phyloP scores from a whole-genome alignment of 2,329 filamentous ascomycete genomes.

The Metarhizium album region DNA sequence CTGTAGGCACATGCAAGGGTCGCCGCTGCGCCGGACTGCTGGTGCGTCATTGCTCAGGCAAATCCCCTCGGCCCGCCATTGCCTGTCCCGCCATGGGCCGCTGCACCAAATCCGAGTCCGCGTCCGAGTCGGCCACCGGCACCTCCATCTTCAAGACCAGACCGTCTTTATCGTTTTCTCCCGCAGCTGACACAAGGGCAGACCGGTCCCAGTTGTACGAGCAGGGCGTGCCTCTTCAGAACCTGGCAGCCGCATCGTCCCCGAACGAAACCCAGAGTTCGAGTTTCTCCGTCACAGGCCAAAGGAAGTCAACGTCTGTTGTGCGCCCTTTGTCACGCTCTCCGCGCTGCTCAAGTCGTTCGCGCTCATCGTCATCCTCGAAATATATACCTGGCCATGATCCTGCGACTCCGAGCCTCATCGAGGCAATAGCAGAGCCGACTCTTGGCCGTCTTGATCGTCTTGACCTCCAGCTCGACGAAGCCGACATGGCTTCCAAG shows the following conservation, averaged over 20 bases:
- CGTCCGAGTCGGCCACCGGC: constrained; percentile 10
- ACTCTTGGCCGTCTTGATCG: constrained; percentile 10
- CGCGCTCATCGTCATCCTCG: constrained; percentile 7
- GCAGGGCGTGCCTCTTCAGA: constrained; percentile 21
- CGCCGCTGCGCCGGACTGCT: background rate
- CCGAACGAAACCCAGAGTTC: constrained; percentile 6
- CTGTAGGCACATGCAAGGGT: background rate
- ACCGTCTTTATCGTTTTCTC: constrained; percentile 1
- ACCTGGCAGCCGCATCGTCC: constrained; percentile 17
- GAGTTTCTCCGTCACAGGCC: background rate
- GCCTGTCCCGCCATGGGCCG: constrained; percentile 18
- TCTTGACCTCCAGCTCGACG: constrained; percentile 6
- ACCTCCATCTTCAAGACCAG: constrained; percentile 6
- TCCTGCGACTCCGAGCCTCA: constrained; percentile 8
- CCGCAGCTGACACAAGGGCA: constrained; percentile 14
- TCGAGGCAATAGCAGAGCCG: constrained; percentile 18
- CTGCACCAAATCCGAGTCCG: constrained; percentile 10
- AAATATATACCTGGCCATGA: constrained; percentile 11
- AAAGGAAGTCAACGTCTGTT: background rate
- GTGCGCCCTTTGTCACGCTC: background rate
- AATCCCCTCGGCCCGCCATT: background rate
- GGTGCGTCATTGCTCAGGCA: background rate
- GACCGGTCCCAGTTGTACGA: constrained; percentile 16
- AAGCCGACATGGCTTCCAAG: constrained; percentile 23
- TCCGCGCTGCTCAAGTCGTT: constrained; percentile 1